A percentile compares a stretch with the other conserved stretches of the same genome.
Conservation (phyloP, 2,329 filamentous ascomycete species). For the Incumbomyces delicatus region DNA sequence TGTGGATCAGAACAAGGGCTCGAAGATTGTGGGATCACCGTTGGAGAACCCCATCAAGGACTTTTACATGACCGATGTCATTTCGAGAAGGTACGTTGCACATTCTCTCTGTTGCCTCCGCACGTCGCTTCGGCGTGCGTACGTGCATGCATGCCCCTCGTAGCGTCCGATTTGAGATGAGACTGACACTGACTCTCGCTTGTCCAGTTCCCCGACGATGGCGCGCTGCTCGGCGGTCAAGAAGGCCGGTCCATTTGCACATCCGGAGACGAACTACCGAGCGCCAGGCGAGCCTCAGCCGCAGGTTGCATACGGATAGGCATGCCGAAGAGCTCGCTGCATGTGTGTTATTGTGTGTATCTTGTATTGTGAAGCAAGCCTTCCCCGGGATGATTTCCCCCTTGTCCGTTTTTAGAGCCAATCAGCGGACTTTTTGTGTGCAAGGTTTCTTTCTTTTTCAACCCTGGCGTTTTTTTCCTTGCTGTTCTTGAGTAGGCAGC, state of each 20-base stretch:
- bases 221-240: conserved; percentile 92
- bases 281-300: conserved; percentile 45
- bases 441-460: neutral
- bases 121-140: neutral
- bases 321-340: neutral
- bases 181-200: conserved; percentile 15
- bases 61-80: conserved; percentile 97
- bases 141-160: neutral
- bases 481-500: neutral
- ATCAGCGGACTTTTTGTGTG: no score
- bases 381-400: no score
- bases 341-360: neutral
- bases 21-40: conserved; percentile 59
- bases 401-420: no score
- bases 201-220: conserved; percentile 83
- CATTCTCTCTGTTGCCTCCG: neutral
- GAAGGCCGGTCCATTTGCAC: conserved; percentile 50
- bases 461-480: neutral
- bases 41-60: conserved; percentile 84
- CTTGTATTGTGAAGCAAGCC: no score
- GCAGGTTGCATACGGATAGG: neutral
- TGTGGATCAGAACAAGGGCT: conserved; percentile 90
- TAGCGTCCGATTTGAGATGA: conserved; percentile 1
- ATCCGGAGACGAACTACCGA: conserved; percentile 71
- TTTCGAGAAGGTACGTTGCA: conserved; percentile 74